Conservation (phyloP, 371 early-diverging fungal species). For the Lichtheimia hyalospora region DNA sequence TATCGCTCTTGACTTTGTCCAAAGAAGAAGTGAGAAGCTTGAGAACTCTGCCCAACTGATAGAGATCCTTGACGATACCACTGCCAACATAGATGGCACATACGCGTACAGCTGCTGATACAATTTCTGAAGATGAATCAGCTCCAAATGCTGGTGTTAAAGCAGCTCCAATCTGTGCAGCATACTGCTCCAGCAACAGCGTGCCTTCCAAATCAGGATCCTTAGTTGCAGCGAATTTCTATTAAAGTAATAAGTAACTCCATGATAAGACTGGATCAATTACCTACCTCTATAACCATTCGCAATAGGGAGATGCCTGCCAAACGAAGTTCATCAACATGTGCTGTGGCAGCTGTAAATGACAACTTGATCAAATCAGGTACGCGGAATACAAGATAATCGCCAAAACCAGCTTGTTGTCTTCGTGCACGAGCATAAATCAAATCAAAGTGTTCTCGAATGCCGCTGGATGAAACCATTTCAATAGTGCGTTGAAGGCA, state of each 20-base stretch:
- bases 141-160: conserved; percentile 84
- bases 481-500: conserved; percentile 73
- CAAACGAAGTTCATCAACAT: conserved; percentile 75
- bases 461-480: conserved; percentile 56
- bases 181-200: conserved; percentile 83
- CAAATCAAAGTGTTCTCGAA: conserved; percentile 73
- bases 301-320: conserved; percentile 76
- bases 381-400: conserved; percentile 75
- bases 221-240: conserved; percentile 60
- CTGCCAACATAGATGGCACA: conserved; percentile 84
- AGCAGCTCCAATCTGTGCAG: conserved; percentile 88
- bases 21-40: conserved; percentile 71
- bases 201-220: conserved; percentile 87
- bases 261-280: neutral
- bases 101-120: conserved; percentile 79
- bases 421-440: conserved; percentile 57
- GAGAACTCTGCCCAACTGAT: conserved; percentile 72
- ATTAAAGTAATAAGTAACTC: neutral
- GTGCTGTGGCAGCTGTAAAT: conserved; percentile 84
- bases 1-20: conserved; percentile 69
- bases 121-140: conserved; percentile 78
- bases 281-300: conserved; percentile 65
- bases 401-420: conserved; percentile 59
- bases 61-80: conserved; percentile 79
- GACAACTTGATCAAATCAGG: conserved; percentile 85